phyloP scores from a whole-genome alignment of 352 stramenopile genomes.

The Phytopythium oedochilum region DNA sequence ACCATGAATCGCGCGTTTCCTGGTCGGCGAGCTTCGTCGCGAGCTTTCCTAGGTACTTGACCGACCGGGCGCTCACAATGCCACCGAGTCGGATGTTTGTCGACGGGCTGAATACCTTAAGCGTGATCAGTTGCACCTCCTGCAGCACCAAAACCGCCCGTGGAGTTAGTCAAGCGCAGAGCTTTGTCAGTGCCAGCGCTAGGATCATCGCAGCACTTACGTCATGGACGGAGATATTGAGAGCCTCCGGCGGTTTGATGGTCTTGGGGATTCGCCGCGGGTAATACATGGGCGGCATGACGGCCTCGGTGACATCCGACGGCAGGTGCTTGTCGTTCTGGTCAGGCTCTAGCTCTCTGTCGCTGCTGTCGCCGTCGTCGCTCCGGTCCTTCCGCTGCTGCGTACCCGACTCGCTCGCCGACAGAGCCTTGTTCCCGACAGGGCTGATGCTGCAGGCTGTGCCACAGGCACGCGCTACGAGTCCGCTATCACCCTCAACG shows the following conservation, averaged over 20 bases:
- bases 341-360: slow-evolving; percentile 22
- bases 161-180: too few relatives aligned
- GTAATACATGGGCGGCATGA: slow-evolving; percentile 47
- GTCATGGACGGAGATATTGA: slow-evolving; percentile 75
- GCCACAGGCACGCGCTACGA: slow-evolving; percentile 95
- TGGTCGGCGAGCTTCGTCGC: slow-evolving; percentile 96
- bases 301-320: slow-evolving; percentile 25
- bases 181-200: too few relatives aligned
- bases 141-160: slow-evolving; percentile 18
- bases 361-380: slow-evolving; percentile 32
- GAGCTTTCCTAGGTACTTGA: slow-evolving; percentile 90
- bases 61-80: slow-evolving; percentile 81
- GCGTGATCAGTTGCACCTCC: slow-evolving; percentile 94
- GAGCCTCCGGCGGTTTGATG: slow-evolving; percentile 47
- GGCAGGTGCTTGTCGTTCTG: slow-evolving; percentile 25
- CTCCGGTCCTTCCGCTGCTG: slow-evolving; percentile 16
- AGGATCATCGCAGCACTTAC: slow-evolving; percentile 12
- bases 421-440: slow-evolving; percentile 49
- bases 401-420: slow-evolving; percentile 6
- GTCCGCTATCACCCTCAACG: slow-evolving; percentile 97
- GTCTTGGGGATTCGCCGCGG: slow-evolving; percentile 46
- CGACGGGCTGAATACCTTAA: slow-evolving; percentile 89
- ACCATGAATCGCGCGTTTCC: slow-evolving; percentile 97
- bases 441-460: slow-evolving; percentile 85
- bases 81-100: slow-evolving; percentile 73